Evolutionary conservation across 2,329 filamentous ascomycete genomes (phyloP).

Genomic region (Penicillium sp.): DNA sequence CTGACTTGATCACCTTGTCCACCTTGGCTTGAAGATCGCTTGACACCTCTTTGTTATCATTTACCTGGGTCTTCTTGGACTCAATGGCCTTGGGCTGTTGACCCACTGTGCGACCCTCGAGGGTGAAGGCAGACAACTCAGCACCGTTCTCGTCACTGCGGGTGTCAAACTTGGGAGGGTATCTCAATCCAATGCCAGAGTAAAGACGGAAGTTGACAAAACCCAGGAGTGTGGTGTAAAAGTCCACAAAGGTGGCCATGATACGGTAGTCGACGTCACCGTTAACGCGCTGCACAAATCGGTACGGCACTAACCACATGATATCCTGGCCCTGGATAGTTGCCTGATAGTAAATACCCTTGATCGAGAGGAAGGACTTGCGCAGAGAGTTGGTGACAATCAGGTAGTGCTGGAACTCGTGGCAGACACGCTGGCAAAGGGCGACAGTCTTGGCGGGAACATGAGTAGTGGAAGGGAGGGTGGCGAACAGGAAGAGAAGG

Average conservation of each 20-base stretch:
- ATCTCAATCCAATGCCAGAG: conserved; percentile 85
- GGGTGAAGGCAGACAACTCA: conserved; percentile 84
- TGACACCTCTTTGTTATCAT: conserved; percentile 60
- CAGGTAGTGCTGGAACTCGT: conserved; percentile 97
- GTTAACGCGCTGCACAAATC: conserved; percentile 92
- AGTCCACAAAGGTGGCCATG: conserved; percentile 98
- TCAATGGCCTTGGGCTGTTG: conserved; percentile 51
- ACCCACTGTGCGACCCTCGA: conserved; percentile 69
- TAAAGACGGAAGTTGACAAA: conserved; percentile 97
- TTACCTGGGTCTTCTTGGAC: conserved; percentile 53
- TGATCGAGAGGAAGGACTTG: conserved; percentile 97
- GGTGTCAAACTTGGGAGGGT: conserved; percentile 90
- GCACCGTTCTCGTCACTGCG: conserved; percentile 84
- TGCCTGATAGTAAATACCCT: conserved; percentile 98
- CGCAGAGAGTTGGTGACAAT: conserved; percentile 87
- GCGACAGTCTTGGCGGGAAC: conserved; percentile 95
- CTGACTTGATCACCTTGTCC: conserved; percentile 51
- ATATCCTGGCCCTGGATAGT: conserved; percentile 96
- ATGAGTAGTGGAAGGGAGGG: conserved; percentile 82
- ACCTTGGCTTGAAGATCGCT: conserved; percentile 68
- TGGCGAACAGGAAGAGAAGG: conserved; percentile 96
- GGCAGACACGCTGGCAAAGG: conserved; percentile 84
- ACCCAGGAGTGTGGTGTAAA: conserved; percentile 92
- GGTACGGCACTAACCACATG: conserved; percentile 95
- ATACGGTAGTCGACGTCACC: conserved; percentile 97